A percentile compares a stretch with the other conserved stretches of the same genome.
Evolutionary conservation across 2,329 filamentous ascomycete genomes (phyloP).

Genomic region (Anthostomella pinea): DNA sequence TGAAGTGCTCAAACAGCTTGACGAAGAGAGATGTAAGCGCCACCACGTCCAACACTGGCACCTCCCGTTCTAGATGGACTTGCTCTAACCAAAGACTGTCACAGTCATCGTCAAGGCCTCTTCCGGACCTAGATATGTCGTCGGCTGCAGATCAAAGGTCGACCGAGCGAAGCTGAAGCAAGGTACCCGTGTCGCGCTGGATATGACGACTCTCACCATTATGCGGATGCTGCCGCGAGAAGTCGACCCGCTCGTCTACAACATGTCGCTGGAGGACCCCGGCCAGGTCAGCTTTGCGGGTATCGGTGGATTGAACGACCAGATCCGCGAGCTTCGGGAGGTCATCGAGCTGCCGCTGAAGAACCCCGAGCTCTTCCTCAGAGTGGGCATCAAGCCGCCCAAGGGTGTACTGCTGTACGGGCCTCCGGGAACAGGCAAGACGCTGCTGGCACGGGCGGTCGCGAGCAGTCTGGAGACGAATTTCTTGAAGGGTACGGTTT

Average conservation of each 20-base stretch:
- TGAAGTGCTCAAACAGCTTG: constrained; percentile 96
- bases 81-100: constrained; percentile 4
- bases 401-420: constrained; percentile 97
- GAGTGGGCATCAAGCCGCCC: constrained; percentile 97
- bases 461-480: constrained; percentile 97
- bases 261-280: constrained; percentile 98
- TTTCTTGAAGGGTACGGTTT: constrained; percentile 80
- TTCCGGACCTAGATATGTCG: constrained; percentile 93
- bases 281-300: constrained; percentile 97
- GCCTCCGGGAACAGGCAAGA: constrained; percentile 96
- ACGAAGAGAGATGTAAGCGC: constrained; percentile 91
- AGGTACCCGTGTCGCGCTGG: constrained; percentile 92
- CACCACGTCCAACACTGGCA: constrained; percentile 1
- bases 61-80: neutral
- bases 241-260: constrained; percentile 98
- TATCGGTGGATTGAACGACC: constrained; percentile 96
- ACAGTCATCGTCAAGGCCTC: constrained; percentile 97
- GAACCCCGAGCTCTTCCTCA: constrained; percentile 94
- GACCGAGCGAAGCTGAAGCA: constrained; percentile 98
- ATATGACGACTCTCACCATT: constrained; percentile 99
- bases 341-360: constrained; percentile 97
- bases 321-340: constrained; percentile 94
- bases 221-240: constrained; percentile 99
- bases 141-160: constrained; percentile 96
- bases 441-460: constrained; percentile 86